Evolutionary conservation across 768 basidiomycete species (phyloP), one percentile per base, ranked within the genome.

Genomic region (Tricholoma saponaceum): DNA sequence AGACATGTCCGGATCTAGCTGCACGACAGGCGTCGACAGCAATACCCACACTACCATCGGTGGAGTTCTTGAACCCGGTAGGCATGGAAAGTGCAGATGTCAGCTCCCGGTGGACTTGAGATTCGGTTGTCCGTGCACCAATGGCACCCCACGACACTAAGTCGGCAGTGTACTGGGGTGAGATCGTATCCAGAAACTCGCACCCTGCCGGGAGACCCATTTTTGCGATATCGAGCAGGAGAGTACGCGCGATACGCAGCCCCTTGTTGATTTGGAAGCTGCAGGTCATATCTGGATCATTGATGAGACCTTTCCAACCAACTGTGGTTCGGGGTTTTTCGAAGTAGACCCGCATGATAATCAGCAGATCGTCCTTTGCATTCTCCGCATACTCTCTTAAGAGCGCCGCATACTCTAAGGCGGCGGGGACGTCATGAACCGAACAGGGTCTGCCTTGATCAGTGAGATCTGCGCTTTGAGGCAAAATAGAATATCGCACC

Each of bases 221-320:
- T 62, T 92, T 90, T 0, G 92, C 89, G 43, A 99, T 77, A 58
- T 98, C 91, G 39, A 98, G 80, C 25, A 99, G 83, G 32, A 98
- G 76, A 5, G 84, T 84, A 37, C 97, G 88, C 1, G 94, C 96
- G 51, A 87, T 82, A 26, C 95, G 87, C 28, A 99, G 81, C 16
- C 97, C 97, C 64, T 89, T 90, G 83, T 99, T 99, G 73, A 98
- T 98, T 63, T 94, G 90, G 84, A 91, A 98, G 67, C 79, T 86
- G 54, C 87, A 83, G 72, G 98, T 95, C 78, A 98, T 86, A 54
- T 93, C 91, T 5, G 96, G 95, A 67, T 98, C 95, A 68, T 98
- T 98, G 74, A 98, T 98, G 60, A 98, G 83, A 35, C 96, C 96
- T 72, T 99, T 99, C 96, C 96, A 99, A 25, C 97, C 97, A 50